Percentiles rank a stretch among this genome's conserved stretches.
These are phyloP conservation scores for Pulveroboletus sp. DNA, from an alignment of 768 basidiomycete species.

Conservation along the genomic window DNA sequence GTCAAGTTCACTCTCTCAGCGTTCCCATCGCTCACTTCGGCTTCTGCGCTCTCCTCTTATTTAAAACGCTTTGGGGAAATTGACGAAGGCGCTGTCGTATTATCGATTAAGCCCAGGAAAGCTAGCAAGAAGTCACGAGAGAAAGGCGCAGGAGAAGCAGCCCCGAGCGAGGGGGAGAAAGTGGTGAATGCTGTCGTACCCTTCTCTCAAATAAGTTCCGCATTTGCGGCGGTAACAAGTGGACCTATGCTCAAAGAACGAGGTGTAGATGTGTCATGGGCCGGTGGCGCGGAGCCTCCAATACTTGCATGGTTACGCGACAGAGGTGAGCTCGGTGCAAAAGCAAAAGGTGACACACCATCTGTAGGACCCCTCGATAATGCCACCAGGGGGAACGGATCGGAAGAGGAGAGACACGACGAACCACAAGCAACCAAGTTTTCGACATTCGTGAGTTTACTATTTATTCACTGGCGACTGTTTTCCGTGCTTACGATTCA, in stretches of 20 bases:
- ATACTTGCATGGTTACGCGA: constrained; percentile 70
- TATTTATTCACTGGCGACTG: background rate
- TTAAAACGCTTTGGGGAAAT: constrained; percentile 59
- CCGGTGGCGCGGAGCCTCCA: constrained; percentile 64
- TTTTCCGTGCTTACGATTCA: constrained; percentile 5
- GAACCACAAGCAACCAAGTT: constrained; percentile 34
- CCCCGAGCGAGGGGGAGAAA: constrained; percentile 41
- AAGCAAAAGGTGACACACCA: background rate
- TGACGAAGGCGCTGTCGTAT: constrained; percentile 61
- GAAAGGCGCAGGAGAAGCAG: constrained; percentile 32
- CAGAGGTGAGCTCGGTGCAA: constrained; percentile 56
- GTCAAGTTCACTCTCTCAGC: constrained; percentile 62
- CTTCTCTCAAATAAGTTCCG: constrained; percentile 71
- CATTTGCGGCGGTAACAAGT: constrained; percentile 72
- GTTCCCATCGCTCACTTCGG: constrained; percentile 35
- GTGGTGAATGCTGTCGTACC: constrained; percentile 69
- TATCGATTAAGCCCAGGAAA: constrained; percentile 61
- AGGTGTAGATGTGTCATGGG: constrained; percentile 73
- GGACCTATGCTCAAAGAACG: constrained; percentile 46
- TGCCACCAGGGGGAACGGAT: background rate
- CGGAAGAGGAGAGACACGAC: background rate
- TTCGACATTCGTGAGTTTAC: constrained; percentile 36
- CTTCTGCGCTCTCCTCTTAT: constrained; percentile 32
- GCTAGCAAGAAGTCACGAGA: constrained; percentile 32
- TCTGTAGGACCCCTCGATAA: constrained; percentile 26